Evolutionary conservation across 345 rosid species (phyloP).

Genomic region (Euphorbia pulcherrima): DNA sequence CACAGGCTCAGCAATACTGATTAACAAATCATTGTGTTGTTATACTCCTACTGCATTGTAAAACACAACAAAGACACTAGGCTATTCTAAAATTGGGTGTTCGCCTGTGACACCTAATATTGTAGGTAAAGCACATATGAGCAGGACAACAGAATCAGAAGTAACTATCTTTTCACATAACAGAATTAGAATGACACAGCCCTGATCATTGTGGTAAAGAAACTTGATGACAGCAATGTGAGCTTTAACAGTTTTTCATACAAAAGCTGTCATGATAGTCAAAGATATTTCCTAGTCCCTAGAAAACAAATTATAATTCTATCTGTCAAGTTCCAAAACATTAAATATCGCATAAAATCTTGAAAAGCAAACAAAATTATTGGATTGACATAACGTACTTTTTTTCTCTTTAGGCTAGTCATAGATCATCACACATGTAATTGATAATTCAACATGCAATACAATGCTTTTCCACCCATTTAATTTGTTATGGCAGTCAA

Average conservation of each 20-base stretch:
- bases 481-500: background rate
- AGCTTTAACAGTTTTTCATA: background rate
- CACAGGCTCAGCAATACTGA: too few relatives aligned
- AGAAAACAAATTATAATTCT: background rate
- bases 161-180: background rate
- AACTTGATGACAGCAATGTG: background rate
- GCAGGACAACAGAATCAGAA: slow-evolving; percentile 2
- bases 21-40: too few relatives aligned
- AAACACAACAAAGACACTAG: too few relatives aligned
- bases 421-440: too few relatives aligned
- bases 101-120: background rate
- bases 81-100: background rate
- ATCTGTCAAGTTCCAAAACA: background rate
- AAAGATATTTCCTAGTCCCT: background rate
- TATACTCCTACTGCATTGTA: too few relatives aligned
- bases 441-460: background rate
- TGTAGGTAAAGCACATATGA: too few relatives aligned
- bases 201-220: background rate
- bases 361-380: slow-evolving; percentile 1
- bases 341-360: too few relatives aligned
- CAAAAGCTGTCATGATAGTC: background rate
- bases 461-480: too few relatives aligned
- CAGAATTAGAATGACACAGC: too few relatives aligned
- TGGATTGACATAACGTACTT: background rate
- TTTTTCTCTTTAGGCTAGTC: background rate